Evolutionary conservation across 768 basidiomycete genomes (phyloP).

Genomic region (Auriscalpium microsporum): DNA sequence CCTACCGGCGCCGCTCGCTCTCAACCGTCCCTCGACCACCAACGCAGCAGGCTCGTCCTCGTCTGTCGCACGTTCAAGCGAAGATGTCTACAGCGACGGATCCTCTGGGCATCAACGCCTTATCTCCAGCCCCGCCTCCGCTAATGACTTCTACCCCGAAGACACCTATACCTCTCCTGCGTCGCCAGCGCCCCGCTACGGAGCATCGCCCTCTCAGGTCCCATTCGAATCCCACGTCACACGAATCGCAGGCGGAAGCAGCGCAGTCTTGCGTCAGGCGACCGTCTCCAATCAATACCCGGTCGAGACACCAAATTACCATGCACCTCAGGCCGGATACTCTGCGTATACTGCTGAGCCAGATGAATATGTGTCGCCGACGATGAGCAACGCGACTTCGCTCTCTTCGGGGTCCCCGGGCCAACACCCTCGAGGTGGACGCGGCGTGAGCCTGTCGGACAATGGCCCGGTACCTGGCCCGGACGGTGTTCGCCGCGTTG

Average conservation of each 20-base stretch:
- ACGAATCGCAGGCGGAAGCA: conserved; percentile 27
- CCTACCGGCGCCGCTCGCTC: conserved; percentile 67
- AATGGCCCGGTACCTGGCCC: conserved; percentile 74
- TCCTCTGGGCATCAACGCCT: conserved; percentile 36
- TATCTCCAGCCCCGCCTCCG: conserved; percentile 24
- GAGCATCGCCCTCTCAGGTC: conserved; percentile 4
- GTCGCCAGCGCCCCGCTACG: conserved; percentile 1
- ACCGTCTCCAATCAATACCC: conserved; percentile 38
- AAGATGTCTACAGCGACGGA: conserved; percentile 36
- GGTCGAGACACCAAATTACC: conserved; percentile 27
- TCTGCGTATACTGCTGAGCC: conserved; percentile 26
- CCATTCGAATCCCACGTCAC: conserved; percentile 34
- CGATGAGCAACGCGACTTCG: not conserved
- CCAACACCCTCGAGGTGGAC: conserved; percentile 16
- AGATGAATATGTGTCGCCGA: conserved; percentile 24
- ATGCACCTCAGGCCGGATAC: conserved; percentile 22
- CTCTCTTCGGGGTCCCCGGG: conserved; percentile 1
- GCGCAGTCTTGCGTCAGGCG: conserved; percentile 32
- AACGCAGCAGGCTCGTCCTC: conserved; percentile 19
- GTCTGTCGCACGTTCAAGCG: conserved; percentile 27
- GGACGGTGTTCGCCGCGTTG: conserved; percentile 73
- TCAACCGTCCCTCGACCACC: conserved; percentile 34
- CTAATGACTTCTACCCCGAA: conserved; percentile 23
- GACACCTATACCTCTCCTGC: conserved; percentile 2
- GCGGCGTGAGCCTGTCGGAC: conserved; percentile 76